Base-by-base conservation (phyloP, 164 flowering plant species). In the Tetracentron sinense region DNA sequence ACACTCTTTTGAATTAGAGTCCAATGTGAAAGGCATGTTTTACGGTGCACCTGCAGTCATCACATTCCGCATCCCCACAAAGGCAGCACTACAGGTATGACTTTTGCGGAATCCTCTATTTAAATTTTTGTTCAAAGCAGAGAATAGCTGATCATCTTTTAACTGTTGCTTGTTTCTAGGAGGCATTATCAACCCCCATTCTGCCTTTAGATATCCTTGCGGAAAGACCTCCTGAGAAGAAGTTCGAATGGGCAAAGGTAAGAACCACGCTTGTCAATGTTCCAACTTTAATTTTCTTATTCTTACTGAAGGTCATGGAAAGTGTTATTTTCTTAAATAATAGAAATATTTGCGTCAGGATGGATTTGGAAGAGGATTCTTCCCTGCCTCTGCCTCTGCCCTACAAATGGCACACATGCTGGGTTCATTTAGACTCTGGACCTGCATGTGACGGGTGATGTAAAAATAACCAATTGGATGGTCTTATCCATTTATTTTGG, bases 171-270 rank as follows among this genome's bases (percentile, higher is more conserved):
- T 54, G 29, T 72, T 62, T 70, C 6, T 67, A 90, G 95, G 88
- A 74, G 77, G 89, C 97, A 12, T 86, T 69, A 75, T 89, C 97
- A 42, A 86, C 91, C 48, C 93, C 97, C 6, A 79, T 88, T 12
- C 69, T 78, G 48, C 96, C 97, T 48, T 64, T 91, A 47, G 97
- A 91, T 62, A 65, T 94, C 59, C 96, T 91, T 65, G 92, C 95
- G 4, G 99, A 91, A 20, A 84, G 83, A 73, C 68, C 87, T 64
- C 85, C 90, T 14, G 96, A 83, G 79, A 82, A 86, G 72, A 86
- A 86, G 77, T 73, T 91, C 67, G 89, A 91, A 26, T 79, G 67
- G 88, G 96, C 80, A 63, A 91, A 87, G 97, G 97, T 91, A 81
- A 42, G 82, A 31, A 33, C 50, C 58, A 21, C 15, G 27, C 46